These are phyloP conservation scores for Fusarium concolor DNA, from an alignment of 2,329 filamentous ascomycete genomes.

Conservation along the genomic window DNA sequence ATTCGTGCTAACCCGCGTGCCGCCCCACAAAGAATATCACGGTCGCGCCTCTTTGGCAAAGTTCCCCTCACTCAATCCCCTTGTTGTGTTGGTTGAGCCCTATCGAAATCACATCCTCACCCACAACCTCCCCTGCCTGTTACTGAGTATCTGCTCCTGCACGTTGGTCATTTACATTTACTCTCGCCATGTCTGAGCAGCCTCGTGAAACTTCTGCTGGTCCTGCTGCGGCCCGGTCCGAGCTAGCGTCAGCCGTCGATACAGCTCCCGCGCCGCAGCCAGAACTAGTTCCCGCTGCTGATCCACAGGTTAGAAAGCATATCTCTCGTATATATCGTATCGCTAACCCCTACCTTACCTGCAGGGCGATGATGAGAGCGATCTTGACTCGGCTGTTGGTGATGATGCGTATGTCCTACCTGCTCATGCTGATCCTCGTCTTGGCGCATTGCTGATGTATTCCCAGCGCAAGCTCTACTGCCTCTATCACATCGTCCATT, in stretches of 20 bases:
- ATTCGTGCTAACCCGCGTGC: neutral
- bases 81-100: neutral
- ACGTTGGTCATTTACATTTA: too few species aligned
- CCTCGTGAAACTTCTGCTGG: neutral
- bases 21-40: neutral
- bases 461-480: constrained; percentile 39
- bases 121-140: too few species aligned
- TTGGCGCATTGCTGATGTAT: constrained; percentile 1
- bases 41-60: neutral
- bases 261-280: constrained; percentile 27
- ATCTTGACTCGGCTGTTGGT: constrained; percentile 32
- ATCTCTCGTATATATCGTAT: neutral
- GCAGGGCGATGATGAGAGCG: constrained; percentile 29
- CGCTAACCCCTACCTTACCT: neutral
- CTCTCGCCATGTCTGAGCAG: constrained; percentile 12
- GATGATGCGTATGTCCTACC: constrained; percentile 21
- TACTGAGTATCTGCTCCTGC: too few species aligned
- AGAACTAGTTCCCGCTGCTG: constrained; percentile 33
- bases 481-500: constrained; percentile 40
- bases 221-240: constrained; percentile 24
- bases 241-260: constrained; percentile 21
- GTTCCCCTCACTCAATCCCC: constrained; percentile 3
- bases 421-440: neutral
- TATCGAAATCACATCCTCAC: neutral
- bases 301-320: constrained; percentile 23